Evolutionary conservation across 2,329 filamentous ascomycete species (phyloP).

Genomic region (Paraphaeosphaeria minitans): DNA sequence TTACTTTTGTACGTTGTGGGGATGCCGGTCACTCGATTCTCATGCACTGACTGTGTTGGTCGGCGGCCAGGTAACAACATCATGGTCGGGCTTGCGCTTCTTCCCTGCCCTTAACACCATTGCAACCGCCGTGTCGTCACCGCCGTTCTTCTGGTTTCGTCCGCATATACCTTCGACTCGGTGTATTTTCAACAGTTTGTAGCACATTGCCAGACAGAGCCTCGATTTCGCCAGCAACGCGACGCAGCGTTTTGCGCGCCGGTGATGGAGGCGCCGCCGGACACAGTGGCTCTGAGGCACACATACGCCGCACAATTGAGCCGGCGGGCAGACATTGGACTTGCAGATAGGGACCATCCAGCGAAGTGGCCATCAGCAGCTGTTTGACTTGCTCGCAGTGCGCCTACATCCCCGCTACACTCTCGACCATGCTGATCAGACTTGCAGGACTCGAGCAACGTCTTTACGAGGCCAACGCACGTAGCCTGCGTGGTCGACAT

Average conservation of each 20-base stretch:
- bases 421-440: neutral
- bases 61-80: neutral
- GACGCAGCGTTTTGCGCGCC: neutral
- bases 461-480: neutral
- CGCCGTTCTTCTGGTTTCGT: neutral
- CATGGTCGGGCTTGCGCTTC: neutral
- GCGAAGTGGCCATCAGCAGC: neutral
- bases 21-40: no score
- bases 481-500: no score
- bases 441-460: neutral
- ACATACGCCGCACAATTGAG: neutral
- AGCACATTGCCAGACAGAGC: neutral
- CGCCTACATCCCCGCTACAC: neutral
- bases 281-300: neutral
- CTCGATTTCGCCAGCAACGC: neutral
- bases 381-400: neutral
- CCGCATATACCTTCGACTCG: neutral
- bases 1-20: no score
- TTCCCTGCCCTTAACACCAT: neutral
- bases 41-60: neutral
- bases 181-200: neutral
- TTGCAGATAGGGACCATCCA: neutral
- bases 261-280: neutral
- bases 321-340: no score
- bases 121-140: neutral